These are phyloP conservation scores for Talaromyces sp. DNA, from an alignment of 2,329 filamentous ascomycete genomes.

Conservation along the genomic window DNA sequence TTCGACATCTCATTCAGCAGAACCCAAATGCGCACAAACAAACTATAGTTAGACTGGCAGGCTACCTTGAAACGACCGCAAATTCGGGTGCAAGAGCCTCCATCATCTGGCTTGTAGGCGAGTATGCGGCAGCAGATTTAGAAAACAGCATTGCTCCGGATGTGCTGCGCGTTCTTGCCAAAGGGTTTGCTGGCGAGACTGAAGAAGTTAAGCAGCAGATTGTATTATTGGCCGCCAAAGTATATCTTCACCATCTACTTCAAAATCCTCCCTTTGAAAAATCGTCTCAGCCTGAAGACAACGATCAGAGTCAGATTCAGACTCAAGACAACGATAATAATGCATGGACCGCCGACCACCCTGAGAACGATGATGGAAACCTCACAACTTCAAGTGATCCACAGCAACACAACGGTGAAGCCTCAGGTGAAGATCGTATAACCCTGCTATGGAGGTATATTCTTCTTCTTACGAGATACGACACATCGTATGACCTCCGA, in stretches of 20 bases:
- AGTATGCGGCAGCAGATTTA: constrained; percentile 74
- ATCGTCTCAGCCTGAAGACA: neutral
- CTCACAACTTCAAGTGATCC: constrained; percentile 23
- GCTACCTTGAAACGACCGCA: constrained; percentile 81
- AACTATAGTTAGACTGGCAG: constrained; percentile 83
- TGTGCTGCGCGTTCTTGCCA: constrained; percentile 79
- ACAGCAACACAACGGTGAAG: constrained; percentile 22
- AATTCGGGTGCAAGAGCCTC: constrained; percentile 86
- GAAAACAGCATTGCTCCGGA: constrained; percentile 90
- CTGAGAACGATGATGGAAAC: constrained; percentile 17
- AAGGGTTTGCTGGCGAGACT: constrained; percentile 76
- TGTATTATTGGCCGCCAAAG: constrained; percentile 87
- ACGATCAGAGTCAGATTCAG: neutral
- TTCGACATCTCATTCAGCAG: constrained; percentile 91
- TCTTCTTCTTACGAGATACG: constrained; percentile 80
- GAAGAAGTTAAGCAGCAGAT: constrained; percentile 89
- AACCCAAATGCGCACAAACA: constrained; percentile 73
- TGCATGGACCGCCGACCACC: constrained; percentile 29
- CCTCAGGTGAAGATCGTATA: constrained; percentile 55
- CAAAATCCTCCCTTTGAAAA: constrained; percentile 40
- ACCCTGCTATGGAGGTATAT: constrained; percentile 78
- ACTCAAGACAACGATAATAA: constrained; percentile 22
- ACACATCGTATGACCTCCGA: constrained; percentile 89
- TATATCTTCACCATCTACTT: constrained; percentile 80
- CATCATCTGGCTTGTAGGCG: constrained; percentile 95